Conservation (phyloP, 805 yeast genomes). For the Cyberlindnera bimundalis region DNA sequence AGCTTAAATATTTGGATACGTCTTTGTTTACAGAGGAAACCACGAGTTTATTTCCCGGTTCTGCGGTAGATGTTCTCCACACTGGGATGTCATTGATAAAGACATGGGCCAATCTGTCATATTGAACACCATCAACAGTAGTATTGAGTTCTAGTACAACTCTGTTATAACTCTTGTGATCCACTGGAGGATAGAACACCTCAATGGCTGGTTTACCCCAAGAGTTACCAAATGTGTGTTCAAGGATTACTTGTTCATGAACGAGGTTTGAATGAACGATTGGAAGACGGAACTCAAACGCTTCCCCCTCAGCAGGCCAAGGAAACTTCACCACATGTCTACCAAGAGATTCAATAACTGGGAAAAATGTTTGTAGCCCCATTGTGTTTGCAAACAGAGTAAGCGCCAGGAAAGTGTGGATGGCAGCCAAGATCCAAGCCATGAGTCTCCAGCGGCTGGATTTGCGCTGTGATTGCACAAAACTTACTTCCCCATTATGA, state of each 20-base stretch:
- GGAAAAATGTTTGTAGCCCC: too few species aligned
- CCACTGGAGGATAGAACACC: conserved; percentile 43
- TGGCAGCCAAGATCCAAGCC: too few species aligned
- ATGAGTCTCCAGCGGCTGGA: too few species aligned
- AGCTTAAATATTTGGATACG: conserved; percentile 48
- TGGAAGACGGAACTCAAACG: conserved; percentile 27
- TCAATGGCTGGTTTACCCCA: conserved; percentile 55
- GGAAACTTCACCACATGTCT: conserved; percentile 2
- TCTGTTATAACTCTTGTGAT: conserved; percentile 42
- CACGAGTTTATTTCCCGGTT: conserved; percentile 55
- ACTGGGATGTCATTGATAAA: conserved; percentile 60
- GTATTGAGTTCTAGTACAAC: conserved; percentile 53
- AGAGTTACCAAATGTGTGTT: conserved; percentile 51
- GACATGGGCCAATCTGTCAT: conserved; percentile 62
- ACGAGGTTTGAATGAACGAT: conserved; percentile 29
- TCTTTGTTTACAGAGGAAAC: conserved; percentile 58
- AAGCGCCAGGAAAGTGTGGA: too few species aligned
- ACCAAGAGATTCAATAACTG: too few species aligned
- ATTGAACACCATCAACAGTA: conserved; percentile 55
- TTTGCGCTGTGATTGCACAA: background rate
- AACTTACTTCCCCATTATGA: too few species aligned
- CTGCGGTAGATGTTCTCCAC: conserved; percentile 86
- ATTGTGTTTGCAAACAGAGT: too few species aligned
- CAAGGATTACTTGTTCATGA: conserved; percentile 37
- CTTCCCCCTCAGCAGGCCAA: conserved; percentile 13